Base-by-base conservation (phyloP, 2,329 filamentous ascomycete genomes). In the Penicillium janthinellum region DNA sequence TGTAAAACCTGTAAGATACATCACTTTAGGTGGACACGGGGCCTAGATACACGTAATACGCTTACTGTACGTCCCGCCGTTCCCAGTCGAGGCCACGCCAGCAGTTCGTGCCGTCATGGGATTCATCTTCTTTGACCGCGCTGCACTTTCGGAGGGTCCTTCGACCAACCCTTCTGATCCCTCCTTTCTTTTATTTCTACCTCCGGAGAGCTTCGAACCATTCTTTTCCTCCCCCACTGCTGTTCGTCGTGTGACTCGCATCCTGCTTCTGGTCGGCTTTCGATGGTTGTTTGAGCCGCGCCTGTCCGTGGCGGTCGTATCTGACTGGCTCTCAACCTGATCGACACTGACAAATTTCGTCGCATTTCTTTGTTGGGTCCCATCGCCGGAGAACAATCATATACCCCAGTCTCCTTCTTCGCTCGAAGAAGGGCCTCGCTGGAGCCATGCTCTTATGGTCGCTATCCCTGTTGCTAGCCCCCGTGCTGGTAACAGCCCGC, bases 401-500 rank as follows among this genome's bases (percentile, higher is more conserved):
- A 71, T 71, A 68, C 47, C 64, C 57, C 62, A 17, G 64, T 67
- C 56, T 63, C 60, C 54, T 64, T 55, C 42, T 50, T 61, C 54
- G 59, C 14, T 56, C 62, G 14, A 50, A 47, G 59, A 61, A 56
- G 53, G 60, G 60, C 14, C 48, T 60, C 44, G 53, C 57, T 54
- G 47, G 59, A 34, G 44, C 58, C 54, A 57, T 70, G 41, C 63
- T 70, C 31, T 65, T 67, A 55, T 73, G 67, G 64, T 54, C 64
- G 2, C 54, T 73, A 28, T 70, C 65, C 31, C 53, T 74, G n/a
- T 58, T 72, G 20, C 58, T 71, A 42, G 72, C 61, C 47, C 66
- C 71, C 5, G 57, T 64, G 20, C 55, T 65, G 37, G 67, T 64
- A 4, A 62, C 63, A 14, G 72, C 75, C 17, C 87, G 86, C 73